phyloP scores from a whole-genome alignment of 768 basidiomycete species.

The Pleurotus eryngii region DNA sequence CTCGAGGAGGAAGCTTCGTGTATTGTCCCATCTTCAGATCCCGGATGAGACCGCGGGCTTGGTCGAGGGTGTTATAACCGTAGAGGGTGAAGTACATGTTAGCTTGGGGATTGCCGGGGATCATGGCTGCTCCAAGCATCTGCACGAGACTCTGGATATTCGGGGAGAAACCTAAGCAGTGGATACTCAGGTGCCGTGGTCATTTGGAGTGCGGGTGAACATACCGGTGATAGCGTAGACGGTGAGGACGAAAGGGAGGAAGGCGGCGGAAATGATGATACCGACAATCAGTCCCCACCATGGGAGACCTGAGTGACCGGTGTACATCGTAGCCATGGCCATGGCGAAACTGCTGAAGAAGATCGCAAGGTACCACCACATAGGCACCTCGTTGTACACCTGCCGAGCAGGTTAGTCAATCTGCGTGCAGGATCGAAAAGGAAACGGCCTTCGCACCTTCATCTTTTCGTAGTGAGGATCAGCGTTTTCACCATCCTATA shows the following conservation, averaged over 20 bases:
- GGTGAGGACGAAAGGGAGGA: conserved; percentile 51
- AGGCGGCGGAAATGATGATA: conserved; percentile 47
- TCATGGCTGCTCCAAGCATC: conserved; percentile 48
- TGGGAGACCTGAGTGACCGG: conserved; percentile 49
- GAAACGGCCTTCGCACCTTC: conserved; percentile 28
- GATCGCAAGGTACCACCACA: conserved; percentile 49
- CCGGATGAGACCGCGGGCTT: conserved; percentile 50
- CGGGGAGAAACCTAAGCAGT: conserved; percentile 27
- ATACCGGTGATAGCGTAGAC: conserved; percentile 49
- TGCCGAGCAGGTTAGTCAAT: background rate
- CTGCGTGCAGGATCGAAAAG: background rate
- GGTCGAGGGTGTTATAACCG: conserved; percentile 44
- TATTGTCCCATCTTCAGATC: conserved; percentile 57
- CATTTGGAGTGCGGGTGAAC: conserved; percentile 9
- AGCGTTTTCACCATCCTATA: conserved; percentile 29
- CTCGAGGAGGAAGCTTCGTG: conserved; percentile 62
- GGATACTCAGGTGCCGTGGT: too few species aligned
- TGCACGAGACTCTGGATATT: conserved; percentile 26
- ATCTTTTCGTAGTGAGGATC: conserved; percentile 60
- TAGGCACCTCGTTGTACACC: conserved; percentile 37
- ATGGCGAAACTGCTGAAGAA: conserved; percentile 44
- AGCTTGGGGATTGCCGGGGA: conserved; percentile 46
- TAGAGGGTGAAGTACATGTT: conserved; percentile 47
- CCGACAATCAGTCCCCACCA: conserved; percentile 58
- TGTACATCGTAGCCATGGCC: conserved; percentile 54